Base-by-base conservation (phyloP, 2,329 filamentous ascomycete species). In the Apiospora saccharicola region DNA sequence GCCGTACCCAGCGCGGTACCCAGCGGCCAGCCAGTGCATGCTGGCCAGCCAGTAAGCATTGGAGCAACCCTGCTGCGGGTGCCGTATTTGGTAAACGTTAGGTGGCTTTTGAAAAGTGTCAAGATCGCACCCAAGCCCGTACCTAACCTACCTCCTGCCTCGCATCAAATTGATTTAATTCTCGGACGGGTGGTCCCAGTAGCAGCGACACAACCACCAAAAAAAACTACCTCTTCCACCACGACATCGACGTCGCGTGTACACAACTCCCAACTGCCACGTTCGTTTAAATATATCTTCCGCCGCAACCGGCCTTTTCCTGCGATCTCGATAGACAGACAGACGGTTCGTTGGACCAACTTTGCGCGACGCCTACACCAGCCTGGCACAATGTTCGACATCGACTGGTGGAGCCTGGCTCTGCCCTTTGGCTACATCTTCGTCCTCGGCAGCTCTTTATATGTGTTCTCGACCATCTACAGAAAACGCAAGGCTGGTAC, bases 401-500 rank as follows among this genome's bases (percentile, higher is more conserved):
- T 73, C 76, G 90, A 97, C 87, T 97, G 94, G 94, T 86, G 93
- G 84, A 93, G 93, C 85, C 92, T 98, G 74, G 87, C 91, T 80
- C 90, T 98, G 79, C 96, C 96, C 73, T 90, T 98, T 80, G 92
- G 94, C 84, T 99, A 99, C 84, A 88, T 99, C 73, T 88, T 90
- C 77, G 93, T 98, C 73, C 91, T 99, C 71, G 88, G 94, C 79
- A 94, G 95, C 79, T 96, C 95, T 47, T 90, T 99, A 77, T 92
- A 93, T 81, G 96, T 94, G 75, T 99, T 99, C 85, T 97, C 94
- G 68, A 94, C 90, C 72, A 90, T 98, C 75, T 98, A 98, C 84
- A 92, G 96, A 79, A 96, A 96, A 85, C 91, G 96, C 83, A 96
- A 98, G 89, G 92, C 93, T 77, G 86, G 92, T 94, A 86, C 74